These are phyloP conservation scores for Termitomyces sp. DNA, from an alignment of 768 basidiomycete species.

Conservation along the genomic window DNA sequence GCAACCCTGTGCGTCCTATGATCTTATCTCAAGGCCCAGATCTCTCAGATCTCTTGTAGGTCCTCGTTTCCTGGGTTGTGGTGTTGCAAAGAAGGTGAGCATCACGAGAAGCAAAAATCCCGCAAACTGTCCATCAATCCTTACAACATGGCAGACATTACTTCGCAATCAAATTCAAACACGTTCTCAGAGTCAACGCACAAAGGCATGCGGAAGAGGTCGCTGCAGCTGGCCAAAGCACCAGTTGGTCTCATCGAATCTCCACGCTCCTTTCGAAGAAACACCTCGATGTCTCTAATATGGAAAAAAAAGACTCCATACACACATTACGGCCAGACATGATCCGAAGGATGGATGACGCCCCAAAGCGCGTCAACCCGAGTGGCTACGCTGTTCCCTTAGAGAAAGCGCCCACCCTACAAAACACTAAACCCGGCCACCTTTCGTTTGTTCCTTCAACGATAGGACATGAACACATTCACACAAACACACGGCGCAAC, in stretches of 20 bases:
- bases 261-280: slow-evolving; percentile 26
- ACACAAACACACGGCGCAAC: not conserved
- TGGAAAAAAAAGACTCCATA: slow-evolving; percentile 18
- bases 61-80: slow-evolving; percentile 78
- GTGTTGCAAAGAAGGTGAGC: slow-evolving; percentile 70
- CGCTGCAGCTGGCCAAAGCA: slow-evolving; percentile 8
- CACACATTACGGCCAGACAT: slow-evolving; percentile 58
- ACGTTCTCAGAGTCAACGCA: slow-evolving; percentile 9
- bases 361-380: slow-evolving; percentile 66
- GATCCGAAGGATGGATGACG: slow-evolving; percentile 69
- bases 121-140: slow-evolving; percentile 5
- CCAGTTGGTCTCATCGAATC: slow-evolving; percentile 21
- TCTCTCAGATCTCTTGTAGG: slow-evolving; percentile 29
- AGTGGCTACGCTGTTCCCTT: slow-evolving; percentile 48
- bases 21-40: not conserved
- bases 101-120: slow-evolving; percentile 1
- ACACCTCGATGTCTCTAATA: slow-evolving; percentile 20
- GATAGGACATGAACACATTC: not conserved
- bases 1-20: slow-evolving; percentile 58
- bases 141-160: slow-evolving; percentile 40
- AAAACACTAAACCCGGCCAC: slow-evolving; percentile 10
- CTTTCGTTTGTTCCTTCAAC: slow-evolving; percentile 16
- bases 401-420: slow-evolving; percentile 15
- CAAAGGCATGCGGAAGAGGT: slow-evolving; percentile 5
- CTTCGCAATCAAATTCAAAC: slow-evolving; percentile 63